Base-by-base conservation (phyloP, 805 yeast genomes). In the Candida taoyuanica region DNA sequence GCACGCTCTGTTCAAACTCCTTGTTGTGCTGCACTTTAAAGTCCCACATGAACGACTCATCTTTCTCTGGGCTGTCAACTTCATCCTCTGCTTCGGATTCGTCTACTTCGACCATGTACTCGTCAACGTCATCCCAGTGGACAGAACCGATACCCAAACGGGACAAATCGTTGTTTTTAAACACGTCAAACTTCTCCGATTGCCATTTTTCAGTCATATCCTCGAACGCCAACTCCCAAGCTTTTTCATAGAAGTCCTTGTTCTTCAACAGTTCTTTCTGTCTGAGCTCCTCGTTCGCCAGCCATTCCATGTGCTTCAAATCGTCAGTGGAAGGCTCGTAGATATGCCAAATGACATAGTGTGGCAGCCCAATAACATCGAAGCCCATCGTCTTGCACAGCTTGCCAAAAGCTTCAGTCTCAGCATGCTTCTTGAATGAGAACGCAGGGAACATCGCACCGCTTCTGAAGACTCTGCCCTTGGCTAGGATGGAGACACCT, bases 371-470 rank as follows among this genome's bases (percentile, higher is more conserved):
- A 44, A 81, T 73, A 17, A 91, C 97, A 17, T 80, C 70, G 59
- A 74, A 85, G 5, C 91, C 89, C 95, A 91, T 86, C 46, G 81
- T 69, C 49, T 85, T 81, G 50, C 86, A 77, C 70, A 91, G 71
- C 57, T 85, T 88, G 31, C 95, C 98, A 62, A 93, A 91, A 0
- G 95, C 98, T 63, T 93, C 98, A 2, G 98, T 91, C 59, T 91
- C 98, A 4, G 98, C 98, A 59, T 93, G 98, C 53, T 86, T 87
- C 62, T 86, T 85, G 63, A 87, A 91, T 26, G 96, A 85, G 58
- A 91, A 91, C 1, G 96, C 98, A 8, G 98, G 98, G 73, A 89
- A 91, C 64, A 87, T 94, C 3, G 94, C 81, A 11, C 98, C 98
- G 18, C 74, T 65, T 47, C 87, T 71, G 68, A 91, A 91, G 3